Base-by-base conservation (phyloP, 495 filamentous ascomycete genomes). In the Parathielavia hyrcaniae region DNA sequence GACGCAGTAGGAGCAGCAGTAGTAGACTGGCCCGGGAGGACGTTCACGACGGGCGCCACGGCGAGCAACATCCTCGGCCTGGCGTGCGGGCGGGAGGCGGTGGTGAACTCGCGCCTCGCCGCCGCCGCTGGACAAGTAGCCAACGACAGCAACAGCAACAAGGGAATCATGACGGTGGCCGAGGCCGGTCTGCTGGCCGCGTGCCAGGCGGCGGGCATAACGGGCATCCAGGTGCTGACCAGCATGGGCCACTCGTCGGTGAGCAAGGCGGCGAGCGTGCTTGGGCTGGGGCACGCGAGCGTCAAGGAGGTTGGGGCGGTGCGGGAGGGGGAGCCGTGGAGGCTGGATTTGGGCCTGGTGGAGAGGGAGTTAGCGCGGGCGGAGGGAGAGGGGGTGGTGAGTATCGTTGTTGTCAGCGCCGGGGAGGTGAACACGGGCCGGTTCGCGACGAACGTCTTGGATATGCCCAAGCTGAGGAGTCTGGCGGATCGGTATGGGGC, bases 341-440 rank as follows among this genome's bases (percentile, higher is more conserved):
- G 71, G 45, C 78, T 95, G 63, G 86, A 96, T 61, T 53, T 95
- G 19, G 74, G 81, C 1, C 68, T 70, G 57, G 72, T 79, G 11
- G 75, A 80, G 38, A 71, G 77, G 20, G 71, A 91, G 19, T 58
- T 75, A 61, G 69, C 58, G 51, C 69, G 62, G 35, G 62, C 68
- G 5, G 75, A 79, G 26, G 78, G 75, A 23, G 86, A 70, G 3
- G 77, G 78, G 16, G 78, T 78, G 23, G 89, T 79, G 12, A 86
- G 77, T 45, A 90, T 97, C 54, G 79, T 96, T 3, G 86, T 79
- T 14, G 73, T 95, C 9, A 91, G 89, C 23, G 85, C 84, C 23
- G 90, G 88, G 9, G 92, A 97, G 74, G 89, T 97, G 39, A 97
- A 97, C 63, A 95, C 90, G 5, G 92, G 92, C 1, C 74, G 80